These are phyloP conservation scores for Fusarium globosum DNA, from an alignment of 2,329 filamentous ascomycete species.

Conservation along the genomic window DNA sequence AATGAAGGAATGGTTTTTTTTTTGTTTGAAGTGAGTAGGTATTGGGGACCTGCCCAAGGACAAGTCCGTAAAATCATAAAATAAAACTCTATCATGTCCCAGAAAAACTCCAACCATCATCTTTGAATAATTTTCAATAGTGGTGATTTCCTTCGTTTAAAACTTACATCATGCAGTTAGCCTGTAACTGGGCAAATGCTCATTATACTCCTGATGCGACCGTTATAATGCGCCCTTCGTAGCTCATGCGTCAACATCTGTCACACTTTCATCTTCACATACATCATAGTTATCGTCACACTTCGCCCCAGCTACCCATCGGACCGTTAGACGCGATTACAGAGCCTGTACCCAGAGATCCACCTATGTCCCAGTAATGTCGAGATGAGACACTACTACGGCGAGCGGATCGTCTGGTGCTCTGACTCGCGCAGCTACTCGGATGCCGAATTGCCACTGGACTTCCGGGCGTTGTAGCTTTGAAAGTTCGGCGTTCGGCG, in stretches of 20 bases:
- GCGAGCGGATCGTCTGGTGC: conserved; percentile 77
- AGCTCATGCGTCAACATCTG: conserved; percentile 9
- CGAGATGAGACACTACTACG: conserved; percentile 77
- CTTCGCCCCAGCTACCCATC: conserved; percentile 84
- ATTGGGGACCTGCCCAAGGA: conserved; percentile 2
- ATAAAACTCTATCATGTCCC: conserved; percentile 29
- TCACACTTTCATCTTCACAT: conserved; percentile 17
- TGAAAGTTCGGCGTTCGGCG: conserved; percentile 67
- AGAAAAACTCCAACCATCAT: conserved; percentile 27
- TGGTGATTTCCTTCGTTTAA: conserved; percentile 32
- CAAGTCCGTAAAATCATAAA: conserved; percentile 11
- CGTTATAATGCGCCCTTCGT: conserved; percentile 18
- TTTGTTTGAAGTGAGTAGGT: not conserved
- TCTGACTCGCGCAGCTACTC: conserved; percentile 88
- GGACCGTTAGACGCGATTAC: conserved; percentile 73
- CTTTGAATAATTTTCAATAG: conserved; percentile 28
- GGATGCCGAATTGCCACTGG: conserved; percentile 60
- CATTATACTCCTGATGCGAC: conserved; percentile 24
- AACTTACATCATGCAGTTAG: conserved; percentile 15
- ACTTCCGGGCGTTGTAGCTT: conserved; percentile 62
- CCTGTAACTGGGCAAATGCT: conserved; percentile 8
- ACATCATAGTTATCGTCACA: conserved; percentile 53
- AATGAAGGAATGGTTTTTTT: not conserved
- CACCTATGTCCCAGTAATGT: conserved; percentile 94
- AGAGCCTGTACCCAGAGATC: conserved; percentile 80